These are phyloP conservation scores for Noccaea caerulescens DNA, from an alignment of 345 rosid genomes.

Conservation along the genomic window DNA sequence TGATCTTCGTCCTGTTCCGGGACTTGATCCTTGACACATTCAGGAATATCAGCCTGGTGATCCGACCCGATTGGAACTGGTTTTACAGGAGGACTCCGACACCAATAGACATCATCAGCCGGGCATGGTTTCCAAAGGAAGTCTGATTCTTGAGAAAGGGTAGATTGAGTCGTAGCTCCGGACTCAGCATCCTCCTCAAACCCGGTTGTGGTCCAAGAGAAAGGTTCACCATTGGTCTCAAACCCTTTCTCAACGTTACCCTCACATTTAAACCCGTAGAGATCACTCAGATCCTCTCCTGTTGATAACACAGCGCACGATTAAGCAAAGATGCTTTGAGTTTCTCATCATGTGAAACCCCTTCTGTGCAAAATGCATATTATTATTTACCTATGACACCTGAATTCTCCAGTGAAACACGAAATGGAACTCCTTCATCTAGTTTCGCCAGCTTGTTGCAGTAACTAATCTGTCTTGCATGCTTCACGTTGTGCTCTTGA, in stretches of 20 bases:
- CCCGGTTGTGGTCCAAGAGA: conserved; percentile 39
- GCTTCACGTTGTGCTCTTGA: conserved; percentile 50
- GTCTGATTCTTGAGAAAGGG: conserved; percentile 48
- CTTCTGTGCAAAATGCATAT: conserved; percentile 6
- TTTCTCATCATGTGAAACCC: conserved; percentile 23
- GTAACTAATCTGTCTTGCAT: conserved; percentile 49
- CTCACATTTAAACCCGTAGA: conserved; percentile 36
- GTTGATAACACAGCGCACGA: conserved; percentile 1
- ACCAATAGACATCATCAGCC: conserved; percentile 44
- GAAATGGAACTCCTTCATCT: conserved; percentile 42
- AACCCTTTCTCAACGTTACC: conserved; percentile 41
- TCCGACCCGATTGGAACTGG: conserved; percentile 57
- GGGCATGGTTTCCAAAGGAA: conserved; percentile 41
- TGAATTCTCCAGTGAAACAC: conserved; percentile 30
- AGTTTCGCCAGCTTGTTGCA: conserved; percentile 44
- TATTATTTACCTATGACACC: conserved; percentile 48
- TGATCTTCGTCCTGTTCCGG: conserved; percentile 36
- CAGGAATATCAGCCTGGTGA: conserved; percentile 65
- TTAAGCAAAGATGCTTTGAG: conserved; percentile 28
- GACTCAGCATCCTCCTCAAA: conserved; percentile 49
- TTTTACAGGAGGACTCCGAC: conserved; percentile 47
- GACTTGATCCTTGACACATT: conserved; percentile 43
- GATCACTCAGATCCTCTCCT: conserved; percentile 45
- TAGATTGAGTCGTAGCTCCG: conserved; percentile 44
- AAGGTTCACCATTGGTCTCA: conserved; percentile 38